Percentiles rank a stretch among this genome's conserved stretches.
phyloP scores from a whole-genome alignment of 495 filamentous ascomycete genomes.

The Jackrogersella minutella region DNA sequence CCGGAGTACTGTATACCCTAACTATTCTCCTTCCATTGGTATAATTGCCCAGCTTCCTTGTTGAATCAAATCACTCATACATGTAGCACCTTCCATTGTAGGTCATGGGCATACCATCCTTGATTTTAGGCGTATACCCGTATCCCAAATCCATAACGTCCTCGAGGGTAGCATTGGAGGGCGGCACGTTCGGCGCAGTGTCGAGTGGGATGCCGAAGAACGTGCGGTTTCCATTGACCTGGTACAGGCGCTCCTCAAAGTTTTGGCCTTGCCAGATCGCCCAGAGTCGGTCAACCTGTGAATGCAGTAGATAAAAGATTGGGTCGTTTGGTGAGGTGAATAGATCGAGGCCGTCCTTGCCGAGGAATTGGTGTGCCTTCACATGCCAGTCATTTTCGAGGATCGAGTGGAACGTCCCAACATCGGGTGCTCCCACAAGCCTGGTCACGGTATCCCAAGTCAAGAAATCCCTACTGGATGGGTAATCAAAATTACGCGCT shows the following conservation, averaged over 20 bases:
- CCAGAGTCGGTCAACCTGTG: conserved; percentile 68
- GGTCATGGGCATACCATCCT: conserved; percentile 31
- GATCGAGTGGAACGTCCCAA: conserved; percentile 25
- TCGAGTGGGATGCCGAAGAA: conserved; percentile 34
- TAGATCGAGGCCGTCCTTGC: conserved; percentile 50
- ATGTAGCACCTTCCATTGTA: conserved; percentile 24
- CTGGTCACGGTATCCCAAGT: conserved; percentile 23
- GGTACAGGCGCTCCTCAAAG: conserved; percentile 19
- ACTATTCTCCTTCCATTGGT: background rate
- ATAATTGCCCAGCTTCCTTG: background rate
- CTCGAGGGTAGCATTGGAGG: conserved; percentile 35
- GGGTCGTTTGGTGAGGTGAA: conserved; percentile 66
- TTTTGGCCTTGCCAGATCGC: conserved; percentile 68
- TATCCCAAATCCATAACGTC: conserved; percentile 33
- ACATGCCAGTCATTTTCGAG: conserved; percentile 17
- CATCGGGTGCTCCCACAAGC: conserved; percentile 19
- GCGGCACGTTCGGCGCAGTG: conserved; percentile 24
- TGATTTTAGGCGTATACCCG: conserved; percentile 12
- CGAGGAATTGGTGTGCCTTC: conserved; percentile 33
- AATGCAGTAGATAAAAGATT: conserved; percentile 70
- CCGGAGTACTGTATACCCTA: no score
- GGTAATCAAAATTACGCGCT: conserved; percentile 63
- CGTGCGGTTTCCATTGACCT: conserved; percentile 25
- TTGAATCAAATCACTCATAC: conserved; percentile 12
- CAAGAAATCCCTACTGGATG: conserved; percentile 10